Percentiles rank a stretch among this genome's conserved stretches.
These are phyloP conservation scores for Dactylellina haptotyla DNA, from an alignment of 2,329 filamentous ascomycete genomes.

Conservation along the genomic window DNA sequence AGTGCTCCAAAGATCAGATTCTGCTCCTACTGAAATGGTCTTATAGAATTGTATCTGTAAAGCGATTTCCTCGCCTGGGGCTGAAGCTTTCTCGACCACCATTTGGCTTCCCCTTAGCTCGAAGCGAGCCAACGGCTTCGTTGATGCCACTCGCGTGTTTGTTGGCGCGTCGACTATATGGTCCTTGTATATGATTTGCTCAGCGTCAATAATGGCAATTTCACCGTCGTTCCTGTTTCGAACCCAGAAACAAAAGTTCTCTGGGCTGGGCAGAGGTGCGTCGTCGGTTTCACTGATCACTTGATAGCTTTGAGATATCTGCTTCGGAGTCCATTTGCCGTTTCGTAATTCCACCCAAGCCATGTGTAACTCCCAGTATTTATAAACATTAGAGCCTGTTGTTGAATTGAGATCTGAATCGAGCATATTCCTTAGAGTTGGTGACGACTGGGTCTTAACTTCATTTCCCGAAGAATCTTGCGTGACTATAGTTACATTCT, in stretches of 20 bases:
- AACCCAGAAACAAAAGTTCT: conserved; percentile 6
- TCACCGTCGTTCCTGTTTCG: neutral
- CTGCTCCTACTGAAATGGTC: neutral
- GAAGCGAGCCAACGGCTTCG: neutral
- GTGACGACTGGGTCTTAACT: neutral
- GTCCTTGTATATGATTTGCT: neutral
- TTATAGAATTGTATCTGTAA: neutral
- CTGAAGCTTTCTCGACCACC: neutral
- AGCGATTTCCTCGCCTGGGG: neutral
- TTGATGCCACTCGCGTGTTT: neutral
- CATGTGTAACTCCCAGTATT: conserved; percentile 54
- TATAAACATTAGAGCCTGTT: neutral
- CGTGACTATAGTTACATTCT: too few species aligned
- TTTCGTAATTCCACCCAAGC: conserved; percentile 56
- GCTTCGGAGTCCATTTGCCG: conserved; percentile 56
- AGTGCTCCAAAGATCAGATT: neutral
- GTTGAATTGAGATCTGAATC: neutral
- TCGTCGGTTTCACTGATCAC: neutral
- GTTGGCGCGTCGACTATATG: neutral
- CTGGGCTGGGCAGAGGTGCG: neutral
- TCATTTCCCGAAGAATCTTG: too few species aligned
- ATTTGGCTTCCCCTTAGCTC: neutral
- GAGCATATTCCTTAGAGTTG: neutral
- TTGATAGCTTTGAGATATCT: conserved; percentile 17
- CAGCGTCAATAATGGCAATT: conserved; percentile 1